Evolutionary conservation across 2,329 filamentous ascomycete genomes (phyloP), one percentile per base, ranked within the genome.

Genomic region (Cladosporium velox): DNA sequence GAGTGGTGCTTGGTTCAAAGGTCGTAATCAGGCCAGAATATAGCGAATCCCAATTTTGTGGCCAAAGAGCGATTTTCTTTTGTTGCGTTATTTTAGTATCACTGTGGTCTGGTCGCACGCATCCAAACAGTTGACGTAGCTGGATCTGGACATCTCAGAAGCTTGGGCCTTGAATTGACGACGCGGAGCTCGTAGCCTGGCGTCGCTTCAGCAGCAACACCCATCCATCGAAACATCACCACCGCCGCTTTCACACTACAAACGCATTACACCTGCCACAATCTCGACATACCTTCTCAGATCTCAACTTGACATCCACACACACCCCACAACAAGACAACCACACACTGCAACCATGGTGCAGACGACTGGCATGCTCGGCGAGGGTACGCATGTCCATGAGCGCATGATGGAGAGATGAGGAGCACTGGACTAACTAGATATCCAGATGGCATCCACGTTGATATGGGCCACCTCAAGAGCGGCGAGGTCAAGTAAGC

Each of bases 401-500:
- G 72, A 61, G 65, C 60, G 32, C 51, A 66, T 52, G 59, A 67
- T 73, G 59, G 73, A 61, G 8, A 58, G 2, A 10, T 65, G 35
- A 26, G 38, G 28, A 6, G 12, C 14, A 38, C 11, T 32, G 15
- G 24, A 32, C 41, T 60, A 15, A 66, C 55, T 7, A 21, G 32
- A 18, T 8, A 44, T 4, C 26, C 75, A 98, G 95, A 99, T 93
- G 95, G 95, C 79, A 98, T 99, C 79, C 95, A 99, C 80, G 86
- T 99, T 74, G 95, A 99, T 78, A 99, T 99, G 95, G 92, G 98
- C 77, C 90, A 95, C 77, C 84, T 99, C 80, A 99, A 99, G 89
- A 95, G 93, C 82, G 95, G 95, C 69, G 95, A 99, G 84, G 94
- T 99, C 79, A 99, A 99, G 93, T 97, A 84, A 83, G 92, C 83